Percentiles rank a stretch among this genome's conserved stretches.
These are phyloP conservation scores for Alternaria sp. DNA, from an alignment of 2,329 filamentous ascomycete genomes.

Conservation along the genomic window DNA sequence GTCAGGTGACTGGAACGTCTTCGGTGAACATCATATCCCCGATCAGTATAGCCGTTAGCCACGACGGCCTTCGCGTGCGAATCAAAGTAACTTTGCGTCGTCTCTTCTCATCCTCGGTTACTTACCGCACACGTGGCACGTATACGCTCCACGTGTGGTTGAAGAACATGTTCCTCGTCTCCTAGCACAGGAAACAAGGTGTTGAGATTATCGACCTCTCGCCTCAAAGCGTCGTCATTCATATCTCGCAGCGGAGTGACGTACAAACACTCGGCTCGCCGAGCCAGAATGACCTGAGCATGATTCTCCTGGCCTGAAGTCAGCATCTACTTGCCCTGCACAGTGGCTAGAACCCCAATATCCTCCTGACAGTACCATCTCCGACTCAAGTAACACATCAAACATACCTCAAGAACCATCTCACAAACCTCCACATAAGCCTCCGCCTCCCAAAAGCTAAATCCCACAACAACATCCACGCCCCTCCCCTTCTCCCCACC, in stretches of 20 bases:
- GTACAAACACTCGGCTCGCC: conserved; percentile 2
- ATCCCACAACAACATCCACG: conserved; percentile 4
- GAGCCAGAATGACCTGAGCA: conserved; percentile 7
- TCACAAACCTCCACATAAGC: conserved; percentile 9
- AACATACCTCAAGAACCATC: conserved; percentile 9
- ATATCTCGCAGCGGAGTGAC: neutral
- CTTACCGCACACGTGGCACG: neutral
- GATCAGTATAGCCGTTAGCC: neutral
- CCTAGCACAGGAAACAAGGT: conserved; percentile 6
- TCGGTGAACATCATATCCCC: neutral
- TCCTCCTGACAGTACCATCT: neutral
- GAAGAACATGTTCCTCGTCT: neutral
- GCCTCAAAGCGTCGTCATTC: neutral
- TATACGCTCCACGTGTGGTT: conserved; percentile 2
- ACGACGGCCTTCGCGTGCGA: neutral
- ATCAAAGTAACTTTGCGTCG: neutral
- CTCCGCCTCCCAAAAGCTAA: conserved; percentile 13
- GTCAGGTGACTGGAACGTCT: neutral
- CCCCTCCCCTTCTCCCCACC: neutral
- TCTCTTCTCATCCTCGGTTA: neutral
- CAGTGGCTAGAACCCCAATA: neutral
- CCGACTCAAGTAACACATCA: neutral
- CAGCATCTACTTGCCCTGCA: neutral
- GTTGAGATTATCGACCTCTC: conserved; percentile 5
- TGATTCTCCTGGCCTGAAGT: neutral